Evolutionary conservation across 2,329 filamentous ascomycete species (phyloP).

Genomic region (Penicillium brevicompactum): DNA sequence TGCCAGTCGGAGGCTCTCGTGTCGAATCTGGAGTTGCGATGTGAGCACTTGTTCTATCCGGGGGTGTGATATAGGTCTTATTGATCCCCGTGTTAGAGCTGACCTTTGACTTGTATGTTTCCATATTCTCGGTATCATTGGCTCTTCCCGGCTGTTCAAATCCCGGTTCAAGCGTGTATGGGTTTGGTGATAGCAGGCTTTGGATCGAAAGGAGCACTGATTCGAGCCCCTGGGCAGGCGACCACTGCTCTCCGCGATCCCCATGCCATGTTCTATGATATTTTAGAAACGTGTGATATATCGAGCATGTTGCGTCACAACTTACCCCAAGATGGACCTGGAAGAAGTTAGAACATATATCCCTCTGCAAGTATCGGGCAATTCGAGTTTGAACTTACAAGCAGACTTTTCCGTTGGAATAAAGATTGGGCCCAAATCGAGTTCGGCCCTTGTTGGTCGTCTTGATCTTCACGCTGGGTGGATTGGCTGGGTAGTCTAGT

Average conservation of each 20-base stretch:
- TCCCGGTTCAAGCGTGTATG: constrained; percentile 94
- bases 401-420: constrained; percentile 87
- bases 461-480: constrained; percentile 64
- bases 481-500: constrained; percentile 76
- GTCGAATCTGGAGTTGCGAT: constrained; percentile 68
- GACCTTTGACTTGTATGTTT: constrained; percentile 78
- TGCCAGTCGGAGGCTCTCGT: constrained; percentile 84
- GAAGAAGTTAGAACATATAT: constrained; percentile 17
- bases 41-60: not conserved
- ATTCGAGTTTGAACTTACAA: constrained; percentile 59
- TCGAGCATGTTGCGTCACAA: constrained; percentile 6
- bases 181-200: constrained; percentile 90
- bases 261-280: constrained; percentile 83
- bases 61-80: not conserved
- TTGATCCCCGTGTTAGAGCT: not conserved
- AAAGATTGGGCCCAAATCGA: constrained; percentile 97
- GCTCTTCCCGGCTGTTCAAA: constrained; percentile 71
- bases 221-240: constrained; percentile 90
- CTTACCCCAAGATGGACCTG: constrained; percentile 83
- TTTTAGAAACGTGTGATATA: constrained; percentile 11
- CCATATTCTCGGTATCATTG: constrained; percentile 73
- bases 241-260: constrained; percentile 91
- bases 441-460: constrained; percentile 89
- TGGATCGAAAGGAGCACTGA: constrained; percentile 95
- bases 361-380: not conserved